A percentile compares a stretch with the other conserved stretches of the same genome.
phyloP scores from a whole-genome alignment of 2,329 filamentous ascomycete genomes.

The Pleomassaria siparia region DNA sequence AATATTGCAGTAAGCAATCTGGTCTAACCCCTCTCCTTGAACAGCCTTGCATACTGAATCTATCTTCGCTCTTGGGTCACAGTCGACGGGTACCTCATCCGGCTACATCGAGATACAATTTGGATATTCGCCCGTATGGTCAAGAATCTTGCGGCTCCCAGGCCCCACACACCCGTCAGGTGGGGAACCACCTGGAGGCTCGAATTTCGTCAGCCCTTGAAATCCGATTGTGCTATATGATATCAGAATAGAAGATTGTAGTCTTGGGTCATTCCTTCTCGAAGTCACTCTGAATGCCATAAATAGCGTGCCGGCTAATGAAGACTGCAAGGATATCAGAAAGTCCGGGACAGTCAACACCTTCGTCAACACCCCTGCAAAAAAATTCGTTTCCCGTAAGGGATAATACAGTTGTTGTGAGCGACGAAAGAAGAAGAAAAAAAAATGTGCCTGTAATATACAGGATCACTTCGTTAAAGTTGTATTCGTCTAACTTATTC shows the following conservation, averaged over 20 bases:
- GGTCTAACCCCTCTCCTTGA: neutral
- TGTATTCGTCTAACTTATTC: too few relatives aligned
- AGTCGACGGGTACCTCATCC: constrained; percentile 1
- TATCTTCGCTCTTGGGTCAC: neutral
- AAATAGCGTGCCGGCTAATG: constrained; percentile 4
- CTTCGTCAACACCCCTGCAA: too few relatives aligned
- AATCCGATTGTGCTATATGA: neutral
- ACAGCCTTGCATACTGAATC: neutral
- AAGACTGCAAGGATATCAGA: neutral
- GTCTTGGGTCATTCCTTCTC: neutral
- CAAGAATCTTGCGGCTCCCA: neutral
- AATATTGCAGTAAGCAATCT: neutral
- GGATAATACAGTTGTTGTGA: too few relatives aligned
- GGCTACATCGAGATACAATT: neutral
- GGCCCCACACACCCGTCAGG: neutral
- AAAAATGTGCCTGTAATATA: too few relatives aligned
- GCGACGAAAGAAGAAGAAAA: too few relatives aligned
- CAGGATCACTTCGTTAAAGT: too few relatives aligned
- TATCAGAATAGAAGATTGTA: neutral
- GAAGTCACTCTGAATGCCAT: neutral
- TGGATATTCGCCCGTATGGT: neutral
- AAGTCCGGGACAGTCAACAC: neutral
- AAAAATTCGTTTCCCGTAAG: too few relatives aligned
- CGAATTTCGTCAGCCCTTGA: constrained; percentile 1
- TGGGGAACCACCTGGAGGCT: neutral